phyloP scores from a whole-genome alignment of 164 flowering plant genomes.

The Amborella trichopoda region DNA sequence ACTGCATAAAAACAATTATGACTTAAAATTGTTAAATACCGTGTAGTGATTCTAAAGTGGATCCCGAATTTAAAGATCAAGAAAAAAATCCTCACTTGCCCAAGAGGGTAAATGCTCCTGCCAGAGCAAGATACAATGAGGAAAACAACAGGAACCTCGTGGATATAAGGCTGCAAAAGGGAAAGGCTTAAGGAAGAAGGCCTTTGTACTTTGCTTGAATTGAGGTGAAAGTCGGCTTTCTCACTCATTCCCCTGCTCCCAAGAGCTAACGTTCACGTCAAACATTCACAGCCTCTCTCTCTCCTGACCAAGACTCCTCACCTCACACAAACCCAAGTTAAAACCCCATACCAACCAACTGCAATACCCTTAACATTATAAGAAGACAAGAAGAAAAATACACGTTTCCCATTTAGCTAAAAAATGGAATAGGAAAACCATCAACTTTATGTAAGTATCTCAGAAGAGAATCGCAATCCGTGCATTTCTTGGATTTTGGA shows the following conservation, averaged over 20 bases:
- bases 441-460: neutral
- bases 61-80: too few relatives aligned
- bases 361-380: neutral
- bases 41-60: too few relatives aligned
- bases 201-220: slow-evolving; percentile 45
- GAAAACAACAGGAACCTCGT: too few relatives aligned
- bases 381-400: too few relatives aligned
- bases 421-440: slow-evolving; percentile 3
- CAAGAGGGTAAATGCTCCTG: too few relatives aligned
- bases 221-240: slow-evolving; percentile 38
- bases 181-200: slow-evolving; percentile 30
- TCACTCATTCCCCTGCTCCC: slow-evolving; percentile 1
- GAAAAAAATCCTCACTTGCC: too few relatives aligned
- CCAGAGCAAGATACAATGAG: too few relatives aligned
- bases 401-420: neutral
- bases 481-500: neutral
- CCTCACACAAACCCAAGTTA: slow-evolving; percentile 47
- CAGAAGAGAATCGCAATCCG: neutral
- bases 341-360: slow-evolving; percentile 36
- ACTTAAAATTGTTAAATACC: too few relatives aligned
- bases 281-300: slow-evolving; percentile 15
- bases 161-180: too few relatives aligned
- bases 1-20: too few relatives aligned
- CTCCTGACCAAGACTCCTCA: slow-evolving; percentile 19
- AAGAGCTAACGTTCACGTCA: slow-evolving; percentile 50